A percentile compares a stretch with the other conserved stretches of the same genome.
phyloP scores from a whole-genome alignment of 768 basidiomycete genomes.

The Trametes cubensis region DNA sequence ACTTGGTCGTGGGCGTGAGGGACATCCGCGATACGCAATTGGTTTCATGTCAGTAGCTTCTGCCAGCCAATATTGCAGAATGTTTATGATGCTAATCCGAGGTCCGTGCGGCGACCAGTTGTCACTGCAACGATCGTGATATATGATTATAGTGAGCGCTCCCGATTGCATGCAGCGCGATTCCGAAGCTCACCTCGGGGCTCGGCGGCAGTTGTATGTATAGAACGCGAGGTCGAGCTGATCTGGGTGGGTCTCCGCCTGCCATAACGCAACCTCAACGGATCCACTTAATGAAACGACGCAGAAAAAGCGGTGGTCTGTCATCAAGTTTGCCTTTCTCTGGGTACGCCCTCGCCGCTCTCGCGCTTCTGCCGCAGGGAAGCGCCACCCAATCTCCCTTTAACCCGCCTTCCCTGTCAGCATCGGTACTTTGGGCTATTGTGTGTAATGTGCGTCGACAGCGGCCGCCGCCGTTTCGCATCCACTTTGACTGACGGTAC shows the following conservation, averaged over 20 bases:
- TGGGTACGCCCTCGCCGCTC: constrained; percentile 26
- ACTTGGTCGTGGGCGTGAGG: constrained; percentile 7
- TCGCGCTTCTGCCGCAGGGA: neutral
- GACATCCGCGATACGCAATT: constrained; percentile 18
- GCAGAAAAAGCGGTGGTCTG: constrained; percentile 35
- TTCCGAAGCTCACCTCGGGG: neutral
- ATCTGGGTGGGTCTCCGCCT: constrained; percentile 27
- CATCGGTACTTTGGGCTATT: constrained; percentile 35
- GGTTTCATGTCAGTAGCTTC: constrained; percentile 14
- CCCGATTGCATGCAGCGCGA: neutral
- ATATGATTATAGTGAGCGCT: constrained; percentile 28
- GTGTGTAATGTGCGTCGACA: constrained; percentile 31
- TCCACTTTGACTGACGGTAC: neutral
- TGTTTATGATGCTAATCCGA: neutral
- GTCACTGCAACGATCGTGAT: constrained; percentile 27
- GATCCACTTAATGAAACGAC: neutral
- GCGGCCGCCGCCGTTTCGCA: neutral
- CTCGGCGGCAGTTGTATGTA: constrained; percentile 22
- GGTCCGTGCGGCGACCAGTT: constrained; percentile 4
- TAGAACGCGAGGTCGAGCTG: constrained; percentile 28
- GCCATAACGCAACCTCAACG: neutral
- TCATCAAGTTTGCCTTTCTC: constrained; percentile 35
- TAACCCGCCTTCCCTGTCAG: constrained; percentile 13
- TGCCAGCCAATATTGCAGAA: neutral
- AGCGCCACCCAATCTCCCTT: constrained; percentile 5